Evolutionary conservation across 1,139 yeast genomes (phyloP).

Genomic region (Candida frijolesensis): DNA sequence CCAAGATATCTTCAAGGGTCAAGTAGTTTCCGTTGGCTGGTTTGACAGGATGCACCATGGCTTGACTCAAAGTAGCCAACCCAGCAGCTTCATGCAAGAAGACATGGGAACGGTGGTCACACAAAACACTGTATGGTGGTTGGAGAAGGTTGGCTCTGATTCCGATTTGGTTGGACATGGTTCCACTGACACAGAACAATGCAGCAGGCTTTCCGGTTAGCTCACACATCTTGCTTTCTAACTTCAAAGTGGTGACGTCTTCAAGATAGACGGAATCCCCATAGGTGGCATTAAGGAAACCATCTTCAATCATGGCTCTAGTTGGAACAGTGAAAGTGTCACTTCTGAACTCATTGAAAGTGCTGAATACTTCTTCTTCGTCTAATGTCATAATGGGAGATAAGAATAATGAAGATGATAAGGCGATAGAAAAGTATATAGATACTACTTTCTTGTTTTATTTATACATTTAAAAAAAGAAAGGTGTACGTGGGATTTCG

Average conservation of each 20-base stretch:
- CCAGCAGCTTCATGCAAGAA: conserved; percentile 90
- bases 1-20: conserved; percentile 72
- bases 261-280: conserved; percentile 93
- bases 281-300: conserved; percentile 49
- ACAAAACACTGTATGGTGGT: conserved; percentile 84
- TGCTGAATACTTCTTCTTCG: conserved; percentile 26
- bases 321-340: conserved; percentile 96
- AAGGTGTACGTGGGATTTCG: background rate
- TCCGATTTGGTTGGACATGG: conserved; percentile 88
- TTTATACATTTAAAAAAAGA: background rate
- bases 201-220: conserved; percentile 85
- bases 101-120: conserved; percentile 87
- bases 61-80: conserved; percentile 83
- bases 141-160: conserved; percentile 74
- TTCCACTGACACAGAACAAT: conserved; percentile 84
- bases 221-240: conserved; percentile 67
- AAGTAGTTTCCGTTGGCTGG: conserved; percentile 76
- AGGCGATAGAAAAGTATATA: background rate
- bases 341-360: conserved; percentile 67
- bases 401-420: background rate
- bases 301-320: conserved; percentile 55
- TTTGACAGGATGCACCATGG: conserved; percentile 84
- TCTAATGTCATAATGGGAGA: conserved; percentile 23
- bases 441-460: background rate
- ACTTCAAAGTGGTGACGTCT: conserved; percentile 65